Evolutionary conservation across 2,329 filamentous ascomycete species (phyloP), one percentile per base, ranked within the genome.

Genomic region (Aurifilum marmelostoma): DNA sequence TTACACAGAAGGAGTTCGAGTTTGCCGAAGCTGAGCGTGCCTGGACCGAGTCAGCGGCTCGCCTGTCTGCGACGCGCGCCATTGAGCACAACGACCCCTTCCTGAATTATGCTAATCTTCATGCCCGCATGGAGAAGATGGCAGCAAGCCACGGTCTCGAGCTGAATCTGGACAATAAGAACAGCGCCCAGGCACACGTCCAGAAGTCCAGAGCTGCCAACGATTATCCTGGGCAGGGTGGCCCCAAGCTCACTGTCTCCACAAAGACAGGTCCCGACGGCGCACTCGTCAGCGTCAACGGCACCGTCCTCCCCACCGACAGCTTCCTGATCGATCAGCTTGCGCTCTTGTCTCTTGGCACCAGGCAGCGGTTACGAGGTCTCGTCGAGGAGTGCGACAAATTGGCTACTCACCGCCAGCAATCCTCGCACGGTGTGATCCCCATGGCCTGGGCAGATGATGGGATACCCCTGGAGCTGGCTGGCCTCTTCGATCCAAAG

Each of bases 311-410:
- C 50, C 87, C 96, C 0, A 89, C 91, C 47, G 91, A 94, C 58
- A 88, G 92, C 1, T 89, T 87, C 66, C 83, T 97, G 43, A 91
- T 92, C 18, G 94, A 97, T 71, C 92, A 97, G 73, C 81, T 97
- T 59, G 91, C 92, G 34, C 83, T 97, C 21, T 78, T 97, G 69
- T 96, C 93, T 7, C 86, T 97, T 68, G 92, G 92, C 24, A 90
- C 93, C 12, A 93, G 95, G 76, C 91, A 97, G 74, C 87, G 93
- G 37, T 74, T 97, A 50, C 86, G 92, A 66, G 88, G 89, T 16
- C 80, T 97, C 39, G 76, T 97, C 3, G 91, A 94, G 75, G 94
- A 97, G 74, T 89, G 93, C 14, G 87, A 89, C 67, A 85, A 85
- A 12, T 80, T 97, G 60, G 88, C 93, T 3, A 85, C 85, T 69